These are phyloP conservation scores for Fusarium chaquense DNA, from an alignment of 2,329 filamentous ascomycete species.

Conservation along the genomic window DNA sequence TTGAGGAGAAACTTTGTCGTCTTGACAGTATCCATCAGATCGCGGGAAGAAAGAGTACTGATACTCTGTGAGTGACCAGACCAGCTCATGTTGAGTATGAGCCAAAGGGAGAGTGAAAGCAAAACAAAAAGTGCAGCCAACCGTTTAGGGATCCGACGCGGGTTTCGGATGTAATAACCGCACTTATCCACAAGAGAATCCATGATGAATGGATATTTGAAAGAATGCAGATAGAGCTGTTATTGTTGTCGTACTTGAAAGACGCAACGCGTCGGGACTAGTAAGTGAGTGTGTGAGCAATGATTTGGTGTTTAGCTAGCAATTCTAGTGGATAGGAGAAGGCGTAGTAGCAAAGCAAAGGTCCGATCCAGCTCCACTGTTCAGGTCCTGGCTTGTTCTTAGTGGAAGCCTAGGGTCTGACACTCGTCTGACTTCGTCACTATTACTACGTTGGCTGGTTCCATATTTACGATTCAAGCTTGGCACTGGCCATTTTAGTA, in stretches of 20 bases:
- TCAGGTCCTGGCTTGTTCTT: neutral
- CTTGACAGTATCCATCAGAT: neutral
- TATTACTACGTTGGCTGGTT: neutral
- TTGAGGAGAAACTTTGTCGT: slow-evolving; percentile 35
- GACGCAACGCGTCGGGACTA: neutral
- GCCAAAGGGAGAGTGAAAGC: slow-evolving; percentile 2
- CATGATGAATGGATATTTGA: neutral
- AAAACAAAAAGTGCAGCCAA: neutral
- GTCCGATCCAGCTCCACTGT: neutral
- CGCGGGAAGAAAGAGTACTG: neutral
- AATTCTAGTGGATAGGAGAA: neutral
- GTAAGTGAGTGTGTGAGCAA: neutral
- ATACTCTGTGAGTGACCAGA: slow-evolving; percentile 1
- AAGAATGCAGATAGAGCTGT: neutral
- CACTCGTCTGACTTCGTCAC: neutral
- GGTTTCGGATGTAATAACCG: neutral
- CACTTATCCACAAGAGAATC: neutral
- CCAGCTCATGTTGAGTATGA: slow-evolving; percentile 3
- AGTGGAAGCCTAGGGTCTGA: neutral
- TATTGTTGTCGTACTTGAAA: neutral
- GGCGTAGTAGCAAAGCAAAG: neutral
- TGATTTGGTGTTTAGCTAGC: neutral
- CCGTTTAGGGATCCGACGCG: slow-evolving; percentile 8
- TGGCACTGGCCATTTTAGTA: neutral
- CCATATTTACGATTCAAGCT: neutral